Evolutionary conservation across 192 early-diverging fungal genomes (phyloP).

Genomic region (Geosiphon pyriformis): DNA sequence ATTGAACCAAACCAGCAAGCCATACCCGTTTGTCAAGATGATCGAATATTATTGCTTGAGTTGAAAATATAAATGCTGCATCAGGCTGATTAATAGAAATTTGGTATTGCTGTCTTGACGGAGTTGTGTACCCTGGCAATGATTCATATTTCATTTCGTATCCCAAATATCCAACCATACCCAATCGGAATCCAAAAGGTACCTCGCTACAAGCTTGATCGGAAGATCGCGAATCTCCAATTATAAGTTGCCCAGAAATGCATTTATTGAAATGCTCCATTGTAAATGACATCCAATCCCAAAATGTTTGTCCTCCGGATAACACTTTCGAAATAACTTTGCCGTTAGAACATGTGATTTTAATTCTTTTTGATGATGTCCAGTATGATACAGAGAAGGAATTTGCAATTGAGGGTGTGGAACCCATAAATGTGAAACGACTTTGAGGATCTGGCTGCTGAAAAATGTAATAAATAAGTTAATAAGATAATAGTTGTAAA

Average conservation of each 20-base stretch:
- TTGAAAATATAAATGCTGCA: slow-evolving; percentile 68
- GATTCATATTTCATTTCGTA: slow-evolving; percentile 92
- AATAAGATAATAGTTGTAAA: neutral
- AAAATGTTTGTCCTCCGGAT: slow-evolving; percentile 45
- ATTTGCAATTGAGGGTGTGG: slow-evolving; percentile 1
- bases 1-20: slow-evolving; percentile 32
- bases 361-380: neutral
- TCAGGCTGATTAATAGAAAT: slow-evolving; percentile 50
- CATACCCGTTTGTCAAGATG: slow-evolving; percentile 44
- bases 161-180: slow-evolving; percentile 85
- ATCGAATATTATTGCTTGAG: slow-evolving; percentile 71
- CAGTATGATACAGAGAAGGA: slow-evolving; percentile 26
- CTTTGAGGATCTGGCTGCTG: slow-evolving; percentile 38
- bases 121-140: slow-evolving; percentile 44
- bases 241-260: slow-evolving; percentile 17
- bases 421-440: slow-evolving; percentile 67
- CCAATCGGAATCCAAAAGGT: slow-evolving; percentile 66
- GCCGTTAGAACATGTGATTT: slow-evolving; percentile 4
- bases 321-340: neutral
- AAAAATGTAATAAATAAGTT: neutral
- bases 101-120: slow-evolving; percentile 35
- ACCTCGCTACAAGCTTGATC: slow-evolving; percentile 16
- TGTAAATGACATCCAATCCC: slow-evolving; percentile 55
- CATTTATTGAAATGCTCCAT: slow-evolving; percentile 31
- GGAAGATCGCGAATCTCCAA: slow-evolving; percentile 22